phyloP scores from a whole-genome alignment of 257 asterid species.

The Solanum clarkiae region DNA sequence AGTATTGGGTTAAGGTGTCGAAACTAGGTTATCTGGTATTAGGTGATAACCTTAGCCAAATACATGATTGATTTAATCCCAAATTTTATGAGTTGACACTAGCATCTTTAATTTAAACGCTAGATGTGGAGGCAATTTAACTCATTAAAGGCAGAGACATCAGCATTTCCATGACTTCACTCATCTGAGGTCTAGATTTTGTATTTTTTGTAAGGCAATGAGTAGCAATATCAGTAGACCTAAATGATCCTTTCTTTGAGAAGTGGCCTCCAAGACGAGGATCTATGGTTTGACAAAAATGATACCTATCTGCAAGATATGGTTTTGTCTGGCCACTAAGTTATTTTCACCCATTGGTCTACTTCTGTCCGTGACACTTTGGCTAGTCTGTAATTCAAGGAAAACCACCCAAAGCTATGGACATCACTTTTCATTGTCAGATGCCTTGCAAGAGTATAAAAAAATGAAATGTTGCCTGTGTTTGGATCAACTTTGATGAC shows the following conservation, averaged over 20 bases:
- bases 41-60: not conserved
- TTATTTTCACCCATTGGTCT: conserved; percentile 52
- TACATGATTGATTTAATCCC: not conserved
- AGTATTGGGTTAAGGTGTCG: not conserved
- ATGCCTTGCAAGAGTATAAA: conserved; percentile 34
- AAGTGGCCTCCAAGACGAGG: conserved; percentile 24
- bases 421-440: conserved; percentile 75
- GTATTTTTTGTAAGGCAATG: conserved; percentile 50
- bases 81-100: not conserved
- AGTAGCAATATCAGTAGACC: conserved; percentile 1
- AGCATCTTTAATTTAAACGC: not conserved
- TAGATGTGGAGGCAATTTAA: conserved; percentile 48
- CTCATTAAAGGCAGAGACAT: conserved; percentile 46
- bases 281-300: conserved; percentile 48
- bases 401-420: conserved; percentile 67
- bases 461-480: conserved; percentile 20
- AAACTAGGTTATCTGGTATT: not conserved
- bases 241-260: too few species aligned
- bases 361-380: conserved; percentile 64
- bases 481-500: conserved; percentile 12
- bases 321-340: conserved; percentile 73
- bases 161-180: conserved; percentile 55
- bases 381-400: conserved; percentile 52
- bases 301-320: conserved; percentile 39
- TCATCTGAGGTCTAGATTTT: conserved; percentile 61